Evolutionary conservation across 768 basidiomycete genomes (phyloP).

Genomic region (Cystoderma amianthinum): DNA sequence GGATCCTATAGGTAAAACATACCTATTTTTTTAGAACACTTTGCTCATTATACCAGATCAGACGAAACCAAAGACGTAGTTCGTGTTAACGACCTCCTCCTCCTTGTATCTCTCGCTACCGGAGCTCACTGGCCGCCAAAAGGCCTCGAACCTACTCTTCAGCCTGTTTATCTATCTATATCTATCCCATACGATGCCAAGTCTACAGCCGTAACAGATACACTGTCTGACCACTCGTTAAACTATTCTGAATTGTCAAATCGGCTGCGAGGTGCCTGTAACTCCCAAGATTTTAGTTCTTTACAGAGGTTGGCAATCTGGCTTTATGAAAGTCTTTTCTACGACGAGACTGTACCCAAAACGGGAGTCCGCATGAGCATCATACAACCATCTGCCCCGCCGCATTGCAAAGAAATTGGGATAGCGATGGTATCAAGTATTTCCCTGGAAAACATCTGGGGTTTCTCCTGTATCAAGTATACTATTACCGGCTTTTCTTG

Average conservation of each 20-base stretch:
- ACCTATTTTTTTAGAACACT: too few relatives aligned
- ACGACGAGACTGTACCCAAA: slow-evolving; percentile 14
- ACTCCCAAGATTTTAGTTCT: slow-evolving; percentile 23
- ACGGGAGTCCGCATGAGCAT: slow-evolving; percentile 34
- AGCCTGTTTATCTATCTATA: slow-evolving; percentile 49
- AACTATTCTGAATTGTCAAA: slow-evolving; percentile 52
- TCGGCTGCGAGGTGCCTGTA: slow-evolving; percentile 19
- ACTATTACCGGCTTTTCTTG: slow-evolving; percentile 36
- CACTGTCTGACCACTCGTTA: slow-evolving; percentile 44
- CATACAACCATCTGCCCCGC: slow-evolving; percentile 39
- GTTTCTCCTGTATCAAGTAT: slow-evolving; percentile 11
- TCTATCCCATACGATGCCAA: slow-evolving; percentile 43
- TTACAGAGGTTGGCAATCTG: slow-evolving; percentile 40
- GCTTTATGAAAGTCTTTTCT: slow-evolving; percentile 30
- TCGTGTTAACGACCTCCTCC: slow-evolving; percentile 39
- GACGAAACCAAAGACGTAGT: slow-evolving; percentile 21
- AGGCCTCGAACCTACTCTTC: slow-evolving; percentile 25
- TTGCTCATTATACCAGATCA: not conserved
- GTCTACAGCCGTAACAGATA: slow-evolving; percentile 41
- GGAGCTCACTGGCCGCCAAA: slow-evolving; percentile 40
- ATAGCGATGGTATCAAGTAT: slow-evolving; percentile 27
- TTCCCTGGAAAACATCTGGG: slow-evolving; percentile 11
- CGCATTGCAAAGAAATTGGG: slow-evolving; percentile 40
- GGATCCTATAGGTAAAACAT: too few relatives aligned
- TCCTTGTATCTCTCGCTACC: slow-evolving; percentile 30